Conservation (phyloP, 2,329 filamentous ascomycete species). For the Aspergillus calidoustus region DNA sequence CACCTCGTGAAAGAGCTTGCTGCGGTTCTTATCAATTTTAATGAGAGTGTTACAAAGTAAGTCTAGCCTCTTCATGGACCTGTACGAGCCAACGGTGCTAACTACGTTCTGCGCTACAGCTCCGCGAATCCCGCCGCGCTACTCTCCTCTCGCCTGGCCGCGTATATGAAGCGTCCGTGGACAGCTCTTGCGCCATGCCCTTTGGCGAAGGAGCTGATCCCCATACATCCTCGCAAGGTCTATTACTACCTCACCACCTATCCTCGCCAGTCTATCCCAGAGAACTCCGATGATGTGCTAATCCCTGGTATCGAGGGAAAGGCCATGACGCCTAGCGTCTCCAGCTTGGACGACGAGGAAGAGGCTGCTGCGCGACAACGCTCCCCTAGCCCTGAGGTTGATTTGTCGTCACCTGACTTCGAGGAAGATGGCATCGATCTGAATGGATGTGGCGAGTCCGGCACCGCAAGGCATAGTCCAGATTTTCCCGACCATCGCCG, state of each 20-base stretch:
- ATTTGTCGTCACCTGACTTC: constrained; percentile 84
- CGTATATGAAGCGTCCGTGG: constrained; percentile 89
- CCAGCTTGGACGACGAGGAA: constrained; percentile 72
- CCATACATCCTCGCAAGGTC: constrained; percentile 88
- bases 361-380: constrained; percentile 62
- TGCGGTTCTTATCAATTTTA: constrained; percentile 72
- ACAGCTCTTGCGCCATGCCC: constrained; percentile 79
- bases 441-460: constrained; percentile 63
- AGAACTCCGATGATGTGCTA: constrained; percentile 60
- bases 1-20: constrained; percentile 95
- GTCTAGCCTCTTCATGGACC: constrained; percentile 44
- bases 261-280: constrained; percentile 79
- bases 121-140: constrained; percentile 95
- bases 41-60: constrained; percentile 90
- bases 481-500: constrained; percentile 61
- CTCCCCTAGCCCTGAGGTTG: constrained; percentile 84
- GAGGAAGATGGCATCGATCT: constrained; percentile 68
- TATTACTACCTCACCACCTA: constrained; percentile 96
- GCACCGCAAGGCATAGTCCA: constrained; percentile 52
- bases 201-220: constrained; percentile 88
- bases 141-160: constrained; percentile 87
- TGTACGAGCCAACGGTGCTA: constrained; percentile 20
- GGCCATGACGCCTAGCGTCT: constrained; percentile 83
- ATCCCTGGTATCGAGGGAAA: constrained; percentile 56
- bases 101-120: constrained; percentile 55